Evolutionary conservation across 2,329 filamentous ascomycete genomes (phyloP).

Genomic region (Aureobasidium sp.): DNA sequence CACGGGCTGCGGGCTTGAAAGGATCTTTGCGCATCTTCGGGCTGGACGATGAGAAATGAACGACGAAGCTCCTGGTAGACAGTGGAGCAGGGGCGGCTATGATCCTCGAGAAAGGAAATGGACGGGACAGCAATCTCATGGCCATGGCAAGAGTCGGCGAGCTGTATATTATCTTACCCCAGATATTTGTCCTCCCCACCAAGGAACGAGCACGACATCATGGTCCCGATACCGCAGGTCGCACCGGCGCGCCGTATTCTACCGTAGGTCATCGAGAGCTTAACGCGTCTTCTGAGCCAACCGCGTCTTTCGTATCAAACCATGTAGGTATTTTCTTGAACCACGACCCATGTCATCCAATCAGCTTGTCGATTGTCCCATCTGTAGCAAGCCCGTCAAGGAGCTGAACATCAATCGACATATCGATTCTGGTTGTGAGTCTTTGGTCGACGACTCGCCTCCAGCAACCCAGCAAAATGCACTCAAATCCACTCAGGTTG

Average conservation of each 20-base stretch:
- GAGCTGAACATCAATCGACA: slow-evolving; percentile 77
- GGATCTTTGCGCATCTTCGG: slow-evolving; percentile 29
- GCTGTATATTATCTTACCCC: slow-evolving; percentile 5
- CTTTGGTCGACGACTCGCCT: slow-evolving; percentile 53
- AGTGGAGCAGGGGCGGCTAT: neutral
- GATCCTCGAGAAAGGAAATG: neutral
- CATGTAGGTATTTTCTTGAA: neutral
- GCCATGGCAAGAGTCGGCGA: neutral
- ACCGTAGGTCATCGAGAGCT: neutral
- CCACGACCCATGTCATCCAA: slow-evolving; percentile 8
- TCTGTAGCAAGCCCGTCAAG: slow-evolving; percentile 68
- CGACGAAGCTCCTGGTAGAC: neutral
- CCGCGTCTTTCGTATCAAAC: neutral
- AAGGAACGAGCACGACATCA: slow-evolving; percentile 3
- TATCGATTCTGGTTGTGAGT: slow-evolving; percentile 75
- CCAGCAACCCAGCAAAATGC: slow-evolving; percentile 33
- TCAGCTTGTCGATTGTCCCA: slow-evolving; percentile 67
- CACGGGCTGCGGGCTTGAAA: slow-evolving; percentile 49
- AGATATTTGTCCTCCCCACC: neutral
- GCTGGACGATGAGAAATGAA: neutral
- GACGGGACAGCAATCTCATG: neutral
- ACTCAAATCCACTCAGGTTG: slow-evolving; percentile 36
- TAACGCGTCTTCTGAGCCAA: neutral
- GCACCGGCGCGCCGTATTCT: neutral
- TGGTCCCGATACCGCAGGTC: neutral